These are phyloP conservation scores for Pseudogymnoascus destructans DNA, from an alignment of 2,329 filamentous ascomycete genomes.

Conservation along the genomic window DNA sequence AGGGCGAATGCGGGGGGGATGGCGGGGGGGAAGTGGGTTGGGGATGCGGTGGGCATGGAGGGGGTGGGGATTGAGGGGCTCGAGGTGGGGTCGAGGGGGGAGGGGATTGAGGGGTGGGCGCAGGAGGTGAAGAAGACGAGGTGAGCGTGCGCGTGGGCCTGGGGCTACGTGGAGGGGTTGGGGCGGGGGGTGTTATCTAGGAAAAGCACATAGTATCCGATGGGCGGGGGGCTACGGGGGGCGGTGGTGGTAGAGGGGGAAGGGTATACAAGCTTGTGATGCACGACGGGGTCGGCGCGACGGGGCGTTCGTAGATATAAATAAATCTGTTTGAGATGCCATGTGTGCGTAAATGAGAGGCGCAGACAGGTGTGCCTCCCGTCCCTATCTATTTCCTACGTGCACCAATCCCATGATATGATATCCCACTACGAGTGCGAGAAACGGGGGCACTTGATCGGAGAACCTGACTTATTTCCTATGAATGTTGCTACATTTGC, in stretches of 20 bases:
- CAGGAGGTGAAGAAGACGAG: conserved; percentile 74
- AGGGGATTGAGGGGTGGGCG: conserved; percentile 90
- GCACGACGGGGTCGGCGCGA: neutral
- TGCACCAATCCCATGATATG: neutral
- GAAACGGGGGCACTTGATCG: neutral
- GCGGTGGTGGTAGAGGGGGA: neutral
- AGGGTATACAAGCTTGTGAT: neutral
- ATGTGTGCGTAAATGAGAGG: neutral
- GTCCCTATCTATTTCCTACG: neutral
- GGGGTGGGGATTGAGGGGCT: conserved; percentile 59
- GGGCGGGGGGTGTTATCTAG: neutral
- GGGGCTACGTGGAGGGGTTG: neutral
- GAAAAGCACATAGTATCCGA: neutral
- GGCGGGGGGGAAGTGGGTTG: conserved; percentile 71
- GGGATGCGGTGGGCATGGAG: conserved; percentile 82
- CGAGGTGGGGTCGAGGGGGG: conserved; percentile 67
- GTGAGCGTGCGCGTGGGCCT: neutral
- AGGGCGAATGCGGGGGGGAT: conserved; percentile 93
- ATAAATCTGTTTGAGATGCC: neutral
- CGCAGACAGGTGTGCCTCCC: neutral
- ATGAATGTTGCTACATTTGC: conserved; percentile 2
- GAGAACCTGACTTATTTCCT: conserved; percentile 3
- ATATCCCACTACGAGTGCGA: no score
- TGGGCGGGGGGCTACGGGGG: neutral
- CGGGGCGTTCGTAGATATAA: neutral